Evolutionary conservation across 495 filamentous ascomycete species (phyloP), one percentile per base, ranked within the genome.

Genomic region (Podospora sp.): DNA sequence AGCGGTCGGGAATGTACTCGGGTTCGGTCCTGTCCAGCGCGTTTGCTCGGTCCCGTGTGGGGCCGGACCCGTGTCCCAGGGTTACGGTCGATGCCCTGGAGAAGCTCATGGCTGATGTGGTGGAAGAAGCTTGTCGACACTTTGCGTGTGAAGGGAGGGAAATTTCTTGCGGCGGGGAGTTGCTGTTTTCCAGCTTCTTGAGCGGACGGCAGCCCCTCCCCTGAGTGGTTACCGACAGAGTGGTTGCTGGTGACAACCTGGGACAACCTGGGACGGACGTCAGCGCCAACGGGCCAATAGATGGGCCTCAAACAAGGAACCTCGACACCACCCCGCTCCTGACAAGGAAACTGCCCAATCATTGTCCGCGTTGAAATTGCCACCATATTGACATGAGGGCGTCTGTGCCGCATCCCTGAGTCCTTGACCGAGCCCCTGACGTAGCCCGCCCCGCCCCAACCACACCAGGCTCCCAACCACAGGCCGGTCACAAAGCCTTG

Each of bases 221-320:
- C 49, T 52, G 49, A 52, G 49, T 52, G 49, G 49, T 52, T 52
- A 52, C 49, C 49, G 49, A 52, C 49, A 52, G 49, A 52, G 49
- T 52, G 49, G 49, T 52, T 52, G 49, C 2, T 52, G 49, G 12
- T 16, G 4, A 52, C 49, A 4, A 52, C 49, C 49, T 52, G n/a
- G n/a, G n/a, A n/a, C n/a, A n/a, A n/a, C n/a, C n/a, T 33, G 49
- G 49, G 4, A 52, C 49, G 3, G 49, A 52, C 3, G 3, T 16
- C 3, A 22, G 49, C 49, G 12, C 49, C 49, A 52, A 52, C 49
- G 49, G 49, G 49, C 49, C 49, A 52, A 52, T 52, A 52, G 49
- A 52, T 16, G 3, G 49, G 49, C 49, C 12, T 4, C 49, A 52
- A 16, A 52, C 49, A 52, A 52, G 3, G 49, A 52, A 52, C 49